phyloP scores from a whole-genome alignment of 148 eudicot species.

The Dysphania ambrosioides region DNA sequence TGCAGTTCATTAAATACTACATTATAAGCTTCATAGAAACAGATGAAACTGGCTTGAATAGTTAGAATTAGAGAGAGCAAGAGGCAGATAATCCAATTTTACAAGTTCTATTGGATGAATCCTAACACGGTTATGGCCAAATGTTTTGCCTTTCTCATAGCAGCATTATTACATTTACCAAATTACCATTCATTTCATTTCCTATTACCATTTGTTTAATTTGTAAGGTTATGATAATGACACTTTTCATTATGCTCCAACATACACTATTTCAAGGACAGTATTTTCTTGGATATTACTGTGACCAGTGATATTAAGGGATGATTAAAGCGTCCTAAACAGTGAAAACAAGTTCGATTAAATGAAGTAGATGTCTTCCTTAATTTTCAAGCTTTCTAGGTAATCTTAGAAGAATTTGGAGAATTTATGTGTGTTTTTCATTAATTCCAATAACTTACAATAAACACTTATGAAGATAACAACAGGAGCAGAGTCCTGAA shows the following conservation, averaged over 20 bases:
- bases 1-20: neutral
- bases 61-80: neutral
- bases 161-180: constrained; percentile 14
- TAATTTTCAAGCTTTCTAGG: neutral
- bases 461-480: too few species aligned
- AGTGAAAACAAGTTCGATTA: constrained; percentile 2
- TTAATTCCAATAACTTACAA: too few species aligned
- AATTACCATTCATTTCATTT: constrained; percentile 8
- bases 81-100: constrained; percentile 4
- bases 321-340: constrained; percentile 1
- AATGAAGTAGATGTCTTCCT: neutral
- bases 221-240: constrained; percentile 21
- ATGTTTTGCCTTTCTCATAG: neutral
- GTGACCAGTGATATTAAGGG: neutral
- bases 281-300: neutral
- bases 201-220: too few species aligned
- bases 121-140: constrained; percentile 8
- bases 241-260: constrained; percentile 18
- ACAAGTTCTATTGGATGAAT: neutral
- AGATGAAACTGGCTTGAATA: neutral
- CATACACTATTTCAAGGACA: neutral
- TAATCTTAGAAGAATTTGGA: too few species aligned
- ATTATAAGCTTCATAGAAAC: neutral
- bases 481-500: too few species aligned
- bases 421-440: too few species aligned